Percentiles rank a stretch among this genome's conserved stretches.
Conservation (phyloP, 352 stramenopile species). For the Phytophthora chlamydospora region DNA sequence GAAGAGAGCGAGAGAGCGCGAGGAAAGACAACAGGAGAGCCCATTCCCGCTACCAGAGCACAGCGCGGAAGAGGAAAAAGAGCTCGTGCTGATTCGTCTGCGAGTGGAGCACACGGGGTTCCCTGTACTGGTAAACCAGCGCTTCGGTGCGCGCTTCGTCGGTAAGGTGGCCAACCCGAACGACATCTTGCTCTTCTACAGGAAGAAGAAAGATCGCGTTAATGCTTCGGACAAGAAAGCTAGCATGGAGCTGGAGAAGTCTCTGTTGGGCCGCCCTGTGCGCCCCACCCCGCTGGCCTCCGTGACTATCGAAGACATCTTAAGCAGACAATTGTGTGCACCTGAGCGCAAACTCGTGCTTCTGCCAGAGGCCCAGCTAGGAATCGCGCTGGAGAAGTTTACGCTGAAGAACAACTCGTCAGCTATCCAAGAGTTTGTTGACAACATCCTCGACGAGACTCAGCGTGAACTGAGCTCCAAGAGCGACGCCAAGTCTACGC, state of each 20-base stretch:
- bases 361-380: conserved; percentile 69
- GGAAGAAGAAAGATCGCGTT: conserved; percentile 66
- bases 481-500: conserved; percentile 53
- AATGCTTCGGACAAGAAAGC: conserved; percentile 52
- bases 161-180: conserved; percentile 89
- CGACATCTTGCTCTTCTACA: conserved; percentile 86
- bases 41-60: conserved; percentile 35
- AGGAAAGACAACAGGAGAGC: conserved; percentile 39
- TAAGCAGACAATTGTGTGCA: conserved; percentile 63
- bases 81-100: conserved; percentile 81
- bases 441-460: conserved; percentile 68
- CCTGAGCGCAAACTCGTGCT: conserved; percentile 82
- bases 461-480: conserved; percentile 66
- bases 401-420: conserved; percentile 83
- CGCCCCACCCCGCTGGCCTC: conserved; percentile 66
- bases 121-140: conserved; percentile 85
- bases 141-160: conserved; percentile 87
- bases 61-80: conserved; percentile 34
- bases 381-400: conserved; percentile 80
- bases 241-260: conserved; percentile 39
- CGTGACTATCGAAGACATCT: conserved; percentile 81
- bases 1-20: conserved; percentile 25
- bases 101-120: conserved; percentile 92
- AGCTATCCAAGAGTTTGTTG: conserved; percentile 82
- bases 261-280: conserved; percentile 49